Evolutionary conservation across 345 rosid genomes (phyloP).

Genomic region (Euphorbia tirucalli): DNA sequence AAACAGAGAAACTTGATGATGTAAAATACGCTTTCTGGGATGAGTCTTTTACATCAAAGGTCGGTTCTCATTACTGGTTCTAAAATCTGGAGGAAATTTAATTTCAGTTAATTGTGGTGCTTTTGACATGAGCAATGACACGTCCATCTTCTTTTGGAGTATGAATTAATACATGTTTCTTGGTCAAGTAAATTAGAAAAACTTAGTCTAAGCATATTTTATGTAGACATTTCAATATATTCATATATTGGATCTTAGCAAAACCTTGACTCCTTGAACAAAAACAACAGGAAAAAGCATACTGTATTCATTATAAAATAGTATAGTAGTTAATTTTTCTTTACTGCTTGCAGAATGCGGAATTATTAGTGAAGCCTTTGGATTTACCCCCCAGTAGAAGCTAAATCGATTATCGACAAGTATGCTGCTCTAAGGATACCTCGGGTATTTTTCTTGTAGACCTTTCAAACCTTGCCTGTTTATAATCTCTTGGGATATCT

Average conservation of each 20-base stretch:
- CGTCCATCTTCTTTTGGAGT: not conserved
- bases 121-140: not conserved
- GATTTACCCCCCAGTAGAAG: slow-evolving; percentile 48
- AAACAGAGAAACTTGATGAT: slow-evolving; percentile 55
- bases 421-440: slow-evolving; percentile 89
- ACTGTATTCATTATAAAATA: not conserved
- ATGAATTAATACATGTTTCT: not conserved
- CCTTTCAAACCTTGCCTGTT: slow-evolving; percentile 1
- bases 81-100: not conserved
- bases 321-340: slow-evolving; percentile 12
- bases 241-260: not conserved
- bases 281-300: not conserved
- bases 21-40: slow-evolving; percentile 72
- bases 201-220: no score
- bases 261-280: not conserved
- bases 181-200: no score
- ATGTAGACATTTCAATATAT: no score
- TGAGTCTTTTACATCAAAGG: slow-evolving; percentile 74
- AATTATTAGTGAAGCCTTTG: slow-evolving; percentile 56
- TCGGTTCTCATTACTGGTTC: slow-evolving; percentile 20
- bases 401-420: slow-evolving; percentile 71
- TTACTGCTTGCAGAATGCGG: slow-evolving; percentile 50
- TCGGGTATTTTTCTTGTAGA: slow-evolving; percentile 50
- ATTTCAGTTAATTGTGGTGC: not conserved
- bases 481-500: not conserved